phyloP scores from a whole-genome alignment of 345 rosid species.

The Populus alba region DNA sequence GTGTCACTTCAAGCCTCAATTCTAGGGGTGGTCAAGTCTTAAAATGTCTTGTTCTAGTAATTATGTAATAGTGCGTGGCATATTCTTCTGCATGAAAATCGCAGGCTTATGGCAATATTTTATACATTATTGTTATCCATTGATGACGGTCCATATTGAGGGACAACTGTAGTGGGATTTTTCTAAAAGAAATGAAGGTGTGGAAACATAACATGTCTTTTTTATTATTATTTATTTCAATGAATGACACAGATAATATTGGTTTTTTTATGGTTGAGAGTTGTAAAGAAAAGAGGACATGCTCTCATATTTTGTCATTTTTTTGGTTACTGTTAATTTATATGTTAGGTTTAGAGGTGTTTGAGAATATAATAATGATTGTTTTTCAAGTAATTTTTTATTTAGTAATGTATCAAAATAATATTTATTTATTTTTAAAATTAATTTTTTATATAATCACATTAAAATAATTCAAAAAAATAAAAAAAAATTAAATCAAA shows the following conservation, averaged over 20 bases:
- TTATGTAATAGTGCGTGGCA: not conserved
- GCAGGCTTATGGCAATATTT: not conserved
- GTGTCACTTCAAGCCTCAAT: conserved; percentile 60
- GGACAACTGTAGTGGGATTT: no score
- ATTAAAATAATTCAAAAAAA: no score
- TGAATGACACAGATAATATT: no score
- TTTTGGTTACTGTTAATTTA: no score
- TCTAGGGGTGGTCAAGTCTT: conserved; percentile 52
- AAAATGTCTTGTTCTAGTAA: not conserved
- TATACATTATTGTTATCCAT: not conserved
- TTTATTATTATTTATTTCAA: no score
- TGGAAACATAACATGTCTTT: not conserved
- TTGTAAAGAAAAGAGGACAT: not conserved
- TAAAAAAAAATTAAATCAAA: no score
- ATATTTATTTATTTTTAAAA: no score
- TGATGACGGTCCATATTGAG: not conserved
- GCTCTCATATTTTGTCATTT: no score
- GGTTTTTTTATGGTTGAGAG: not conserved
- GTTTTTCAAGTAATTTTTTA: no score
- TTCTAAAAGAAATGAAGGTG: not conserved
- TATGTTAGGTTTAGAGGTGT: no score
- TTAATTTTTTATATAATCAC: fast-evolving
- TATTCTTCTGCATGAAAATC: not conserved
- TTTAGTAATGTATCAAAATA: no score
- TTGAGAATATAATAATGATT: no score